phyloP scores from a whole-genome alignment of 768 basidiomycete genomes.

The Lentinus brumalis region DNA sequence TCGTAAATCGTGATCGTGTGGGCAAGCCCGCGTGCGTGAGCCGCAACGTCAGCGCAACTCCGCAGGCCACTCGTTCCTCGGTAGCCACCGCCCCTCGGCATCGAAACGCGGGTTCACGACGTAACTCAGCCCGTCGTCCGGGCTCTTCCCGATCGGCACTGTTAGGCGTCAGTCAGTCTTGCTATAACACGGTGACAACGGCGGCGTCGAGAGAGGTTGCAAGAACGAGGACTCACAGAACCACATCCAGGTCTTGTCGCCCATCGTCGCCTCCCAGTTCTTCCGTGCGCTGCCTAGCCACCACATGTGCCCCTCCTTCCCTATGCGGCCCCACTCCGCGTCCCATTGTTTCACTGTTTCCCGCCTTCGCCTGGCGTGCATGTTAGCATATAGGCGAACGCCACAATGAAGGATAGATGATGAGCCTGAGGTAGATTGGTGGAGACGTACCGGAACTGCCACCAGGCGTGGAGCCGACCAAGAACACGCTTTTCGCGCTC shows the following conservation, averaged over 20 bases:
- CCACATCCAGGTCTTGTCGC: slow-evolving; percentile 67
- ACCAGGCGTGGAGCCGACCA: slow-evolving; percentile 52
- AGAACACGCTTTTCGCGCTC: slow-evolving; percentile 63
- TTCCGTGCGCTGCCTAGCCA: slow-evolving; percentile 63
- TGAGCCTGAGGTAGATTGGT: background rate
- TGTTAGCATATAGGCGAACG: background rate
- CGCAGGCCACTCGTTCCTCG: slow-evolving; percentile 70
- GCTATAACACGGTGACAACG: background rate
- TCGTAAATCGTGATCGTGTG: no score
- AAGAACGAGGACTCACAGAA: slow-evolving; percentile 58
- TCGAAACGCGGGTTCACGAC: slow-evolving; percentile 76
- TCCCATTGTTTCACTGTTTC: slow-evolving; percentile 59
- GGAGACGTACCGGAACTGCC: slow-evolving; percentile 52
- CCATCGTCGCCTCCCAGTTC: slow-evolving; percentile 88
- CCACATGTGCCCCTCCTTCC: slow-evolving; percentile 85
- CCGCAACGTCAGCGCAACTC: slow-evolving; percentile 54
- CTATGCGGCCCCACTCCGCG: slow-evolving; percentile 76
- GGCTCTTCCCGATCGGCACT: slow-evolving; percentile 55
- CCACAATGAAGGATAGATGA: background rate
- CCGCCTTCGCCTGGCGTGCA: slow-evolving; percentile 48
- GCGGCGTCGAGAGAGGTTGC: background rate
- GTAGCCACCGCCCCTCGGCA: slow-evolving; percentile 62
- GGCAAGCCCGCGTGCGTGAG: background rate
- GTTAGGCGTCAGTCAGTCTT: background rate
- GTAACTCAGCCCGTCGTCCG: slow-evolving; percentile 63